A percentile compares a stretch with the other conserved stretches of the same genome.
Conservation (phyloP, 1,284 basidiomycete species). For the Mycosarcoma maydis region DNA sequence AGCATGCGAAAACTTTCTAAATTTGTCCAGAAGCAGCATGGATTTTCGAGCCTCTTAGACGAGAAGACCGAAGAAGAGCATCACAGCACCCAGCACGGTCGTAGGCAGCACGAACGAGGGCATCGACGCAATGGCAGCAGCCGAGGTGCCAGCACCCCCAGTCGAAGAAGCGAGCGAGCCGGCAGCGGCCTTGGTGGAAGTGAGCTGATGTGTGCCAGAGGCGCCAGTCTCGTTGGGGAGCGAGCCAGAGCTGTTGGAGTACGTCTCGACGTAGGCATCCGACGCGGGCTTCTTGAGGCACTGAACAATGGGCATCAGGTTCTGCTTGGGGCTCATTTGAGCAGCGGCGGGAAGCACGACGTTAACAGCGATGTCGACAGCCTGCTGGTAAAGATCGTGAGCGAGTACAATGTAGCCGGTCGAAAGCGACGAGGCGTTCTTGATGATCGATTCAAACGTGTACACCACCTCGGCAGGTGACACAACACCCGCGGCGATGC, state of each 20-base stretch:
- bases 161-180: conserved; percentile 18
- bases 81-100: conserved; percentile 22
- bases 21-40: conserved; percentile 1
- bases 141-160: conserved; percentile 13
- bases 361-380: conserved; percentile 62
- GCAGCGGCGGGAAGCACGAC: conserved; percentile 59
- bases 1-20: not conserved
- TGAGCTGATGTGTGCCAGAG: conserved; percentile 33
- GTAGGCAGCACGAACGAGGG: conserved; percentile 26
- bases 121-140: conserved; percentile 12
- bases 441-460: conserved; percentile 57
- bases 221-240: conserved; percentile 40
- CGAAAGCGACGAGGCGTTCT: conserved; percentile 68
- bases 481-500: conserved; percentile 55
- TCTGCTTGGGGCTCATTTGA: conserved; percentile 72
- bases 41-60: not conserved
- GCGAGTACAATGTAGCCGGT: conserved; percentile 88
- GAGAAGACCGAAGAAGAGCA: conserved; percentile 32
- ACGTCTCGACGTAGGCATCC: conserved; percentile 60
- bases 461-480: conserved; percentile 50
- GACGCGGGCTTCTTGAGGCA: conserved; percentile 52
- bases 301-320: conserved; percentile 69
- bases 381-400: conserved; percentile 65
- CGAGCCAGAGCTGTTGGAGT: conserved; percentile 49
- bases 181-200: conserved; percentile 27